These are phyloP conservation scores for Metarhizium brunneum DNA, from an alignment of 2,329 filamentous ascomycete genomes.

Conservation along the genomic window DNA sequence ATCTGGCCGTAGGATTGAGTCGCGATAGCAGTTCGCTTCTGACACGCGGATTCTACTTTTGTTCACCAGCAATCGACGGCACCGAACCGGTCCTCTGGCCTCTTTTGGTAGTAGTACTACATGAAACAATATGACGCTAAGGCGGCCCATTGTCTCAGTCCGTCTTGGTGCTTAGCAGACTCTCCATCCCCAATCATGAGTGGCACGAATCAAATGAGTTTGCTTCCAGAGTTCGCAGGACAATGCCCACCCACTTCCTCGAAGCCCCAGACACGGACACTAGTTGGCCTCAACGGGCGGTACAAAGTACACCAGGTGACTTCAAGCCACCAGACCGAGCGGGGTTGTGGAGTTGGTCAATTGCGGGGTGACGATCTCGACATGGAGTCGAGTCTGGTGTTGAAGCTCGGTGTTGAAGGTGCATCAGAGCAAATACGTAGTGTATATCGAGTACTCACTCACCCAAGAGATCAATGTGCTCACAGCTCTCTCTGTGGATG, in stretches of 20 bases:
- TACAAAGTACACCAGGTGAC: constrained; percentile 7
- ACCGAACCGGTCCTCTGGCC: too few species aligned
- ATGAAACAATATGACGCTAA: not conserved
- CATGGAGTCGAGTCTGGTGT: not conserved
- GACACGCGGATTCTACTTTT: too few species aligned
- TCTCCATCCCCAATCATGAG: not conserved
- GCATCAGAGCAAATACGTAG: too few species aligned
- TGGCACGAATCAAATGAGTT: not conserved
- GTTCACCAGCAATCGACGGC: too few species aligned
- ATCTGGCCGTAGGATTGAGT: too few species aligned
- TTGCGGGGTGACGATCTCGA: constrained; percentile 7
- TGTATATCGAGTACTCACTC: too few species aligned
- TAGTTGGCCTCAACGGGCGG: not conserved
- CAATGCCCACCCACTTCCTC: not conserved
- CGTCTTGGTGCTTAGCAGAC: not conserved
- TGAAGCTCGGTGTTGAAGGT: too few species aligned
- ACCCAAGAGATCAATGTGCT: too few species aligned
- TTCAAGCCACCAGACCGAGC: constrained; percentile 8
- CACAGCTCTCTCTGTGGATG: not conserved
- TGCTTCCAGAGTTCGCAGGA: not conserved
- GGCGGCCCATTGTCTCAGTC: not conserved
- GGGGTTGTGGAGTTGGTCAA: constrained; percentile 7
- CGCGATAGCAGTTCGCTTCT: too few species aligned
- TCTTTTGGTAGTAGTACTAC: too few species aligned
- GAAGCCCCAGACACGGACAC: not conserved